Conservation (phyloP, 2,329 filamentous ascomycete species). For the Aspergillus amoenus region DNA sequence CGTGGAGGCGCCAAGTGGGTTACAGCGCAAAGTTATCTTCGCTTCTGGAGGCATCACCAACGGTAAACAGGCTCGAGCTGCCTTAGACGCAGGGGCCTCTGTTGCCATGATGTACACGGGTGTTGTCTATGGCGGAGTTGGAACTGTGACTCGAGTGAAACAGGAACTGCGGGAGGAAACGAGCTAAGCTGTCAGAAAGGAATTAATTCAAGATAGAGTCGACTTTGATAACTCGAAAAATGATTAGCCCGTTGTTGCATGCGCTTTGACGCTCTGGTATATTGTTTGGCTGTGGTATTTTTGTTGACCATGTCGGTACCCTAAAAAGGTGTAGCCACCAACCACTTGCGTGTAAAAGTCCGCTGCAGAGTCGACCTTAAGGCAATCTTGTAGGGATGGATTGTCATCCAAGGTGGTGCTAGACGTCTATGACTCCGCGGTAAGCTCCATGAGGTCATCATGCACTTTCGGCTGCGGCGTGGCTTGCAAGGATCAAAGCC, state of each 20-base stretch:
- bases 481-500: not conserved
- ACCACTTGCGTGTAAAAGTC: not conserved
- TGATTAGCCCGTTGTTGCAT: not conserved
- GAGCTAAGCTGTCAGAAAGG: not conserved
- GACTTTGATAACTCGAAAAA: not conserved
- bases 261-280: not conserved
- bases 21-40: slow-evolving; percentile 74
- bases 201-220: not conserved
- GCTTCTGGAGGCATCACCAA: slow-evolving; percentile 91
- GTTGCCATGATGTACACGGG: slow-evolving; percentile 91
- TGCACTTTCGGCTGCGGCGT: slow-evolving; percentile 1
- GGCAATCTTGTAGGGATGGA: not conserved
- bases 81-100: slow-evolving; percentile 84
- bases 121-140: slow-evolving; percentile 62
- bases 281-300: not conserved
- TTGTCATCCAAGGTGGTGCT: not conserved
- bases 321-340: no score
- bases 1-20: slow-evolving; percentile 16
- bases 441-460: slow-evolving; percentile 5
- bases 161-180: slow-evolving; percentile 45
- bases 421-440: not conserved
- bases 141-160: slow-evolving; percentile 58
- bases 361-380: not conserved
- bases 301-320: no score
- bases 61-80: slow-evolving; percentile 76